Conservation (phyloP, 352 stramenopile genomes). For the Salisapilia sapeloensis region DNA sequence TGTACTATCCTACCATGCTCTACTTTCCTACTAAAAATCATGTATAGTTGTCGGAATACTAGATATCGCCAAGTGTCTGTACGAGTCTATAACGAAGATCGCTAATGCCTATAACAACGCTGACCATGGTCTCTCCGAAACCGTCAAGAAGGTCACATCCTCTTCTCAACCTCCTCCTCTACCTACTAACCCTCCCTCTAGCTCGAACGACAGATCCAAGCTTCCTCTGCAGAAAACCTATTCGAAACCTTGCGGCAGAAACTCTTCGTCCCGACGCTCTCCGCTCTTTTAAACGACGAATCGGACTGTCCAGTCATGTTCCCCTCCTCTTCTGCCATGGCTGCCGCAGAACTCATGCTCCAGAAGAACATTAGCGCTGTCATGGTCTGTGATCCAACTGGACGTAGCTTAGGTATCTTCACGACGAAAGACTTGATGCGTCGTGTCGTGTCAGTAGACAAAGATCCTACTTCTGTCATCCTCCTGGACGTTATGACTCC, state of each 20-base stretch:
- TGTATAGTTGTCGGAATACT: slow-evolving; percentile 87
- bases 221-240: slow-evolving; percentile 32
- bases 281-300: slow-evolving; percentile 45
- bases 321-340: slow-evolving; percentile 28
- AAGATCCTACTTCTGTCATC: slow-evolving; percentile 62
- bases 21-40: slow-evolving; percentile 1
- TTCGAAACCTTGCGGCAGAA: slow-evolving; percentile 75
- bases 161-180: neutral
- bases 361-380: slow-evolving; percentile 71
- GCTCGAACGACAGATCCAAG: slow-evolving; percentile 40
- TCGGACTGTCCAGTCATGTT: slow-evolving; percentile 38
- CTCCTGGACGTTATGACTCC: slow-evolving; percentile 89
- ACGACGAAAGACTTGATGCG: slow-evolving; percentile 97
- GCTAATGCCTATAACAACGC: slow-evolving; percentile 80
- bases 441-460: slow-evolving; percentile 81
- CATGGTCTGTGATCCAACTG: slow-evolving; percentile 80
- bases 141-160: slow-evolving; percentile 49
- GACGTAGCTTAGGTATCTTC: slow-evolving; percentile 89
- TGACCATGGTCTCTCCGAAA: slow-evolving; percentile 44
- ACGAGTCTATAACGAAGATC: slow-evolving; percentile 95
- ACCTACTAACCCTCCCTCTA: neutral
- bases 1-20: neutral
- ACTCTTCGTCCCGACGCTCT: slow-evolving; percentile 75
- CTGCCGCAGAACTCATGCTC: slow-evolving; percentile 67
- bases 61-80: slow-evolving; percentile 97